These are phyloP conservation scores for Solanum tarapatanum DNA, from an alignment of 257 asterid species.

Conservation along the genomic window DNA sequence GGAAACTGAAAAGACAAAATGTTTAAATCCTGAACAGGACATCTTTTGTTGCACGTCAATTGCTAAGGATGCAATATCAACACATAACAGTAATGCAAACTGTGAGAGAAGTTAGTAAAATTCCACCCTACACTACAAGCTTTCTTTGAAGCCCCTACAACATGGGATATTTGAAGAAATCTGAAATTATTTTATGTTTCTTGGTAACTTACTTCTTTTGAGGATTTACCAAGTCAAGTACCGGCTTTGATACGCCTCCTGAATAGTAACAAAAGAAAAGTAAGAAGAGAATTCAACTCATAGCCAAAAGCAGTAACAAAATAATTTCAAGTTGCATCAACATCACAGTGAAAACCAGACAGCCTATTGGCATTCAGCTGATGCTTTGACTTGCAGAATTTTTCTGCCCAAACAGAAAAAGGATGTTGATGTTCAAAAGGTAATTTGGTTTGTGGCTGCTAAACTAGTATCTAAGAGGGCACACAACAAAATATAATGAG, in stretches of 20 bases:
- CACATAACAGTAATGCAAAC: not conserved
- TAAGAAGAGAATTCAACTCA: not conserved
- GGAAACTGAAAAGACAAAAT: not conserved
- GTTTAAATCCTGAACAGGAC: not conserved
- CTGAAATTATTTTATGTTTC: not conserved
- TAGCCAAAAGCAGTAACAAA: not conserved
- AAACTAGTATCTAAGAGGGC: not conserved
- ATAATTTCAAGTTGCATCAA: not conserved
- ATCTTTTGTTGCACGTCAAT: not conserved
- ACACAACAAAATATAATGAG: not conserved
- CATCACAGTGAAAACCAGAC: not conserved
- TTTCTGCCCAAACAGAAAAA: not conserved
- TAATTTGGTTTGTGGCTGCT: not conserved
- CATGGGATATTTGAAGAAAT: not conserved
- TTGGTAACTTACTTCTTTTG: constrained; percentile 75
- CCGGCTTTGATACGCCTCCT: constrained; percentile 60
- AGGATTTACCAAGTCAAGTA: constrained; percentile 86
- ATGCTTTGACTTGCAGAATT: not conserved
- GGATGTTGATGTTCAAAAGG: not conserved
- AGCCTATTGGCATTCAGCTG: not conserved
- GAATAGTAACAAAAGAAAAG: constrained; percentile 15
- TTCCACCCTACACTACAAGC: not conserved
- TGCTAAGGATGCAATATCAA: not conserved
- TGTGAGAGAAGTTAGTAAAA: not conserved
- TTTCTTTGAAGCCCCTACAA: not conserved